Evolutionary conservation across 345 rosid genomes (phyloP).

Genomic region (Eucalyptus pumila): DNA sequence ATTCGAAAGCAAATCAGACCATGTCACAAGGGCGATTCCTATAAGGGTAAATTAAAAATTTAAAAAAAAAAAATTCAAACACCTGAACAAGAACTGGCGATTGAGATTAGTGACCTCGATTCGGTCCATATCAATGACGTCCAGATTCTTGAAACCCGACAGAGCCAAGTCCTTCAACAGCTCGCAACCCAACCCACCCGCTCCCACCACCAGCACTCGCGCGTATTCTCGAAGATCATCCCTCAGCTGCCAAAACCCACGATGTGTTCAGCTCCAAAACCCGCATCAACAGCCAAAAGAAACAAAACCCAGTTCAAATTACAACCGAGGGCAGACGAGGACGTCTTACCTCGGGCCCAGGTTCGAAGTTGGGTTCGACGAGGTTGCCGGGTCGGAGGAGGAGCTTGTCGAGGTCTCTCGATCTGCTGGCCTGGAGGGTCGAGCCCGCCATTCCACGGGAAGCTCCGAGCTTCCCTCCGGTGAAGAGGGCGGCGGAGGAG

Average conservation of each 20-base stretch:
- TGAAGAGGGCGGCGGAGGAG: background rate
- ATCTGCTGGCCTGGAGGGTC: slow-evolving; percentile 23
- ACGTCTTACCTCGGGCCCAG: slow-evolving; percentile 43
- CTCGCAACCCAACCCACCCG: slow-evolving; percentile 97
- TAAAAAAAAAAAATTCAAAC: background rate
- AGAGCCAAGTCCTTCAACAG: slow-evolving; percentile 89
- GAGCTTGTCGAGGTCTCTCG: slow-evolving; percentile 92
- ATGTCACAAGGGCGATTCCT: background rate
- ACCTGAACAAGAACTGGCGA: slow-evolving; percentile 98
- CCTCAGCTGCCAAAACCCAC: slow-evolving; percentile 35
- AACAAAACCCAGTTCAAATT: background rate
- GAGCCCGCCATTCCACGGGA: slow-evolving; percentile 35
- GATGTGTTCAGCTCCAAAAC: background rate
- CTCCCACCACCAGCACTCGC: slow-evolving; percentile 77
- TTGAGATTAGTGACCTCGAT: slow-evolving; percentile 96
- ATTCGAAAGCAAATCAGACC: background rate
- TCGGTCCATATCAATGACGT: slow-evolving; percentile 97
- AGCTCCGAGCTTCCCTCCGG: background rate
- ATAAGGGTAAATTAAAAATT: background rate
- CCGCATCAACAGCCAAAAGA: background rate
- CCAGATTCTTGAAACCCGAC: slow-evolving; percentile 79
- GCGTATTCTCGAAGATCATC: slow-evolving; percentile 70
- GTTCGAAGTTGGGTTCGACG: slow-evolving; percentile 63
- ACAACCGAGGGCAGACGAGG: background rate
- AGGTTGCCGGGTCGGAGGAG: slow-evolving; percentile 91